phyloP scores from a whole-genome alignment of 2,329 filamentous ascomycete species.

The Aspergillus uvarum region DNA sequence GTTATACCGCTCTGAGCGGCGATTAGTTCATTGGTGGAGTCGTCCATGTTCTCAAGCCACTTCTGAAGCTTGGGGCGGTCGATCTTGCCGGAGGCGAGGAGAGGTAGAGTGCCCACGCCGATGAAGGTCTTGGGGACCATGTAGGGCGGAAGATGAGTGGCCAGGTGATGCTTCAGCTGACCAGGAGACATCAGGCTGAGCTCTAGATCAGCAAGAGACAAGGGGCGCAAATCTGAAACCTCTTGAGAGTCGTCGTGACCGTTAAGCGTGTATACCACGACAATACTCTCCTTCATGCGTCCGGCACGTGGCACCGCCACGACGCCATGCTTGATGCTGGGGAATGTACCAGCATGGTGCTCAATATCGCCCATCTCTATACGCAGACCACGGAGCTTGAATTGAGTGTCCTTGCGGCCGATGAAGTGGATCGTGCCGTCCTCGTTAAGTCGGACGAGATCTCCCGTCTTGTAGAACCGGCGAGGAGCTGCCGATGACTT shows the following conservation, averaged over 20 bases:
- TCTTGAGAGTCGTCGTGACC: neutral
- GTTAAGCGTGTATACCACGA: neutral
- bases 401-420: conserved; percentile 35
- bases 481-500: neutral
- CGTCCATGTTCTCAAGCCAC: neutral
- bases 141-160: neutral
- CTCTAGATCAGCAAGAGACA: neutral
- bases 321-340: neutral
- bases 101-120: neutral
- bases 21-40: neutral
- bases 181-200: neutral
- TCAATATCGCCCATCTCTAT: conserved; percentile 38
- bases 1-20: neutral
- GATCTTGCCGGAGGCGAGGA: neutral
- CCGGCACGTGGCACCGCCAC: neutral
- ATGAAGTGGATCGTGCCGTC: conserved; percentile 31
- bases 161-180: neutral
- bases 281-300: neutral
- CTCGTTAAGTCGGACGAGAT: conserved; percentile 31
- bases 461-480: conserved; percentile 33
- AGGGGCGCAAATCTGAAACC: neutral
- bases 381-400: conserved; percentile 37
- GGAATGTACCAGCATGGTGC: conserved; percentile 9
- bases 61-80: neutral
- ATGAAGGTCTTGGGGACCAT: conserved; percentile 11